Conservation (phyloP, 306 rosid species). For the Crataegus laevigata region DNA sequence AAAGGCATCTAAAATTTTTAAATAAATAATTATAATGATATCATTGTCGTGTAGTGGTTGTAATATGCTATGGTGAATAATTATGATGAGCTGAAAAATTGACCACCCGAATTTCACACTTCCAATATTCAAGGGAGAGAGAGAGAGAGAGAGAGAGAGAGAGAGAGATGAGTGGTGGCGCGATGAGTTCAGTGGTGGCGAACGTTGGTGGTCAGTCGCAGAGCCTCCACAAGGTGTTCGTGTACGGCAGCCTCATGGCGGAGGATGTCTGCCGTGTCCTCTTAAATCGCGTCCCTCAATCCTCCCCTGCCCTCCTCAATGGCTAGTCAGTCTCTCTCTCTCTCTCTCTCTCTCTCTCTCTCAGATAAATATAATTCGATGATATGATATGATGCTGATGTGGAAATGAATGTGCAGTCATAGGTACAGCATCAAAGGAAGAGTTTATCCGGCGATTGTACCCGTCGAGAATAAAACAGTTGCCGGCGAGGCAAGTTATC, state of each 20-base stretch:
- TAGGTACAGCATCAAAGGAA: constrained; percentile 73
- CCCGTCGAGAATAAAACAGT: constrained; percentile 52
- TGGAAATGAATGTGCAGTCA: constrained; percentile 32
- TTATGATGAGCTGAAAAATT: too few species aligned
- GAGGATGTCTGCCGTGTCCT: constrained; percentile 69
- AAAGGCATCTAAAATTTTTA: neutral
- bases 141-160: neutral
- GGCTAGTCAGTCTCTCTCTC: constrained; percentile 38
- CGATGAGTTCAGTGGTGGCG: neutral
- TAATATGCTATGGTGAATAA: too few species aligned
- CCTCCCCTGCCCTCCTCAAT: constrained; percentile 47
- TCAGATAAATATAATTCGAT: too few species aligned
- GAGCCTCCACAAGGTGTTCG: constrained; percentile 62
- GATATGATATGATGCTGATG: neutral
- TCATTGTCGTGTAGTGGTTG: neutral
- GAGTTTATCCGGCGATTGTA: constrained; percentile 85
- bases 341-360: constrained; percentile 7
- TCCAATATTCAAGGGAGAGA: neutral
- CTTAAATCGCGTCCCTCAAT: constrained; percentile 56
- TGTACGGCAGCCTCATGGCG: constrained; percentile 74
- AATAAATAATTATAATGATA: too few species aligned
- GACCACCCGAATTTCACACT: neutral
- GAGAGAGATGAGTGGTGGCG: neutral
- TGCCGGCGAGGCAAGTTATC: constrained; percentile 45
- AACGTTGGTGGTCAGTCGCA: neutral